Percentiles rank a stretch among this genome's conserved stretches.
These are phyloP conservation scores for Bathelium albidoporum DNA, from an alignment of 495 filamentous ascomycete species.

Conservation along the genomic window DNA sequence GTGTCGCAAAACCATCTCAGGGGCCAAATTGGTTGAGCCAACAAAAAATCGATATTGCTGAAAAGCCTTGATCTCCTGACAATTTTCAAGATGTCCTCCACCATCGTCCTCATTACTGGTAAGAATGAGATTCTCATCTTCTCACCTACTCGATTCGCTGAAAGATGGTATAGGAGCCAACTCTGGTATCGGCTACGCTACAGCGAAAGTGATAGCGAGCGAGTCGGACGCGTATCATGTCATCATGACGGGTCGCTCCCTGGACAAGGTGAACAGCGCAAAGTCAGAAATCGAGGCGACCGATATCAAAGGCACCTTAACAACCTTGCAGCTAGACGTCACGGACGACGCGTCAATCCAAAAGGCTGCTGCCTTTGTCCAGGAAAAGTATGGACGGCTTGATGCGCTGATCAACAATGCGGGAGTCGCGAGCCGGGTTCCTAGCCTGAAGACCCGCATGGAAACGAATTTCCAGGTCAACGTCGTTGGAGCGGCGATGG, in stretches of 20 bases:
- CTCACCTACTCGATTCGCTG: not conserved
- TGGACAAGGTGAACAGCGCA: conserved; percentile 25
- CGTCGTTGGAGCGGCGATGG: conserved; percentile 25
- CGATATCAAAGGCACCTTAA: conserved; percentile 16
- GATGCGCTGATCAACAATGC: conserved; percentile 23
- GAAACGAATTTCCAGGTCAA: conserved; percentile 27
- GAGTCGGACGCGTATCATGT: conserved; percentile 28
- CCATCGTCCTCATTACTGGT: conserved; percentile 18
- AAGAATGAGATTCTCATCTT: not conserved
- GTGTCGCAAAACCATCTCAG: not conserved
- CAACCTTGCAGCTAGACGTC: conserved; percentile 22
- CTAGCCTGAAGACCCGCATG: conserved; percentile 9
- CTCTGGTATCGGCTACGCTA: conserved; percentile 31
- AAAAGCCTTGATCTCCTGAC: not conserved
- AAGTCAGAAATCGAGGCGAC: conserved; percentile 24
- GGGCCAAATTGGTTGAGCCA: not conserved
- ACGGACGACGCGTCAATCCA: conserved; percentile 18
- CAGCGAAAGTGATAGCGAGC: conserved; percentile 20
- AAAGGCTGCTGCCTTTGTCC: conserved; percentile 15
- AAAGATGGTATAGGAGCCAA: conserved; percentile 24
- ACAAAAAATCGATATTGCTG: not conserved
- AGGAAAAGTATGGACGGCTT: conserved; percentile 16
- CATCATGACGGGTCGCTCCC: conserved; percentile 28
- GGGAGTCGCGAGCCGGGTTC: conserved; percentile 4
- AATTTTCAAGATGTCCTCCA: conserved; percentile 10